These are phyloP conservation scores for Candida argentea DNA, from an alignment of 805 yeast genomes.

Conservation along the genomic window DNA sequence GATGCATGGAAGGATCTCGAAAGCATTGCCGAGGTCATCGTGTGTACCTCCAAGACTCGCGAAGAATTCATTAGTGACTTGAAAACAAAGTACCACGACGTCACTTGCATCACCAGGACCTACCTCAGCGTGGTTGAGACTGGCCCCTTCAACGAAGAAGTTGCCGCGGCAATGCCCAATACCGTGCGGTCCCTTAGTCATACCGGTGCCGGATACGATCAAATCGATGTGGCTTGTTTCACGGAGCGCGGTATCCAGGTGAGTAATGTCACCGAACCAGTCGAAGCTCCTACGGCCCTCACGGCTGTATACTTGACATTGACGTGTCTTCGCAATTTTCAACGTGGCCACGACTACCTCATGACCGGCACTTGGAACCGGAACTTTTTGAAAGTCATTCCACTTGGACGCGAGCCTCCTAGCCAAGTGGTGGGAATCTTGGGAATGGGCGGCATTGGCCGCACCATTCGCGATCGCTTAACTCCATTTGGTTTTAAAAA, in stretches of 20 bases:
- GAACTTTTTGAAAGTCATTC: slow-evolving; percentile 32
- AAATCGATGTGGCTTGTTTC: slow-evolving; percentile 48
- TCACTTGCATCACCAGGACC: slow-evolving; percentile 40
- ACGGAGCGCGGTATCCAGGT: slow-evolving; percentile 46
- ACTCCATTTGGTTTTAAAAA: slow-evolving; percentile 68
- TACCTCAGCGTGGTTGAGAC: slow-evolving; percentile 41
- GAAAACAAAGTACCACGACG: slow-evolving; percentile 33
- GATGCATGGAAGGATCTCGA: slow-evolving; percentile 54
- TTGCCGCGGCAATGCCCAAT: slow-evolving; percentile 44
- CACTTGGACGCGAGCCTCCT: slow-evolving; percentile 65
- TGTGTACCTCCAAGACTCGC: slow-evolving; percentile 24
- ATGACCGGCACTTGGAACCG: slow-evolving; percentile 48
- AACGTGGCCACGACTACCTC: slow-evolving; percentile 44
- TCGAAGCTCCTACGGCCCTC: slow-evolving; percentile 64
- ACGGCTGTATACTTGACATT: slow-evolving; percentile 55
- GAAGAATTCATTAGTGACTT: slow-evolving; percentile 34
- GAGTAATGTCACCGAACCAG: slow-evolving; percentile 58
- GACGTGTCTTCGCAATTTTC: slow-evolving; percentile 61
- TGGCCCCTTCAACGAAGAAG: slow-evolving; percentile 58
- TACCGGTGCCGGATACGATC: slow-evolving; percentile 73
- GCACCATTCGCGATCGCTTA: slow-evolving; percentile 63
- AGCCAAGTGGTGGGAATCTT: slow-evolving; percentile 70
- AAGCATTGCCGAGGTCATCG: slow-evolving; percentile 29
- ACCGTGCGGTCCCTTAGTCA: slow-evolving; percentile 46
- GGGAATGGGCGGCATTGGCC: slow-evolving; percentile 89